Evolutionary conservation across 2,329 filamentous ascomycete species (phyloP), one percentile per base, ranked within the genome.

Genomic region (Paracoccidioides brasiliensis): DNA sequence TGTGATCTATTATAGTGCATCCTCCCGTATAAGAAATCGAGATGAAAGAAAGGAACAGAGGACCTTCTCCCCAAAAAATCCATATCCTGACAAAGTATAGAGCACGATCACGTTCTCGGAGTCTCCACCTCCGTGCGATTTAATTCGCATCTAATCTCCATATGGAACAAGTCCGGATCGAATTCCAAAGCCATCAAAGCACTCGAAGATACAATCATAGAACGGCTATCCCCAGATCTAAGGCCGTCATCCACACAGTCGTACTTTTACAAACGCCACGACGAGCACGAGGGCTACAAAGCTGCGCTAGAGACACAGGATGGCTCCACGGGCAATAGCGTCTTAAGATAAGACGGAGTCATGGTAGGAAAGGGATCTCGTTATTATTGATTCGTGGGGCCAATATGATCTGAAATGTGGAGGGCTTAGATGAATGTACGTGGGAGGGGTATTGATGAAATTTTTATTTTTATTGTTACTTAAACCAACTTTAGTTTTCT

Each of bases 91-190:
- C 38, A 41, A 1, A 32, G 38, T 15, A 56, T 65, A 89, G 88
- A 82, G 58, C 86, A 89, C 68, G 89, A 95, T 68, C 86, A 82
- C 62, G 79, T 97, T 63, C 93, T 90, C 68, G 91, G 91, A 52
- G 84, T 96, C 49, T 88, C 87, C 44, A 83, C 93, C 61, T 90
- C 86, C 1, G 87, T 91, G 56, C 85, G 90, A 64, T 94, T 93
- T 78, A 95, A 90, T 73, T 86, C 84, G 35, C 84, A 91, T 68
- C 81, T 95, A 60, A 85, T 96, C 68, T 86, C 87, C 63, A 81
- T 97, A 66, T 97, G 91, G 91, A 93, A 95, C 74, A 88, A 93
- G 59, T 86, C 95, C 66, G 84, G 84, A 28, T 84, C 82, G 58
- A 90, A 93, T 71, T 78, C 88, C 66, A 82, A 80, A 62, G 93